These are phyloP conservation scores for Aspergillus baeticus DNA, from an alignment of 495 filamentous ascomycete species.

Conservation along the genomic window DNA sequence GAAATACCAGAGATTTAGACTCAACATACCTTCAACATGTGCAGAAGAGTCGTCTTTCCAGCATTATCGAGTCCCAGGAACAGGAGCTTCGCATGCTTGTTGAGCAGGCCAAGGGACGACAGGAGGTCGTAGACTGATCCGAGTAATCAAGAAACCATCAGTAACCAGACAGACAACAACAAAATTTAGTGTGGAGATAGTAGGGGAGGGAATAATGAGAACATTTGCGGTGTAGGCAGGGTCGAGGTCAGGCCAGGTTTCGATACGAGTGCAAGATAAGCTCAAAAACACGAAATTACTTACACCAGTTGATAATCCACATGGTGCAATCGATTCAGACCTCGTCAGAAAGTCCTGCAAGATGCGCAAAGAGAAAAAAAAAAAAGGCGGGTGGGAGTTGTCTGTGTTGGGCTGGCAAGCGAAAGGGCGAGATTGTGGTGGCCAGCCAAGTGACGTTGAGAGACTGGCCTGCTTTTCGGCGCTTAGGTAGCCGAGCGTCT, in stretches of 20 bases:
- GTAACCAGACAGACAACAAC: neutral
- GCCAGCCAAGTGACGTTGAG: constrained; percentile 22
- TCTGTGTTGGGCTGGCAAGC: constrained; percentile 4
- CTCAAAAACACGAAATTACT: constrained; percentile 31
- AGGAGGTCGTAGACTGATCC: constrained; percentile 86
- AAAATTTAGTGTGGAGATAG: neutral
- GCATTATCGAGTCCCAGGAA: constrained; percentile 97
- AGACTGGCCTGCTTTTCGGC: constrained; percentile 13
- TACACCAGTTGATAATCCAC: constrained; percentile 98
- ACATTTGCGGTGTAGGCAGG: neutral
- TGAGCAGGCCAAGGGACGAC: constrained; percentile 83
- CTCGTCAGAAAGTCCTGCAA: constrained; percentile 3
- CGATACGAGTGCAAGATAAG: neutral
- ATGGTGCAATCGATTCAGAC: constrained; percentile 51
- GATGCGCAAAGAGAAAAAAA: neutral
- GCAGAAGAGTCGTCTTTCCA: constrained; percentile 90
- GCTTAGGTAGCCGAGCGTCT: constrained; percentile 22
- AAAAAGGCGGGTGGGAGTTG: neutral
- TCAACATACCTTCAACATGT: constrained; percentile 83
- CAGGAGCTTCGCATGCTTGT: constrained; percentile 95
- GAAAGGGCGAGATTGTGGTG: constrained; percentile 36
- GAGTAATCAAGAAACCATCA: constrained; percentile 5
- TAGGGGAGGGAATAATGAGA: no score
- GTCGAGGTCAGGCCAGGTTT: constrained; percentile 5
- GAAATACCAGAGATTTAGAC: constrained; percentile 5